Conservation (phyloP, 208 protist species). For the Polymyxa betae region DNA sequence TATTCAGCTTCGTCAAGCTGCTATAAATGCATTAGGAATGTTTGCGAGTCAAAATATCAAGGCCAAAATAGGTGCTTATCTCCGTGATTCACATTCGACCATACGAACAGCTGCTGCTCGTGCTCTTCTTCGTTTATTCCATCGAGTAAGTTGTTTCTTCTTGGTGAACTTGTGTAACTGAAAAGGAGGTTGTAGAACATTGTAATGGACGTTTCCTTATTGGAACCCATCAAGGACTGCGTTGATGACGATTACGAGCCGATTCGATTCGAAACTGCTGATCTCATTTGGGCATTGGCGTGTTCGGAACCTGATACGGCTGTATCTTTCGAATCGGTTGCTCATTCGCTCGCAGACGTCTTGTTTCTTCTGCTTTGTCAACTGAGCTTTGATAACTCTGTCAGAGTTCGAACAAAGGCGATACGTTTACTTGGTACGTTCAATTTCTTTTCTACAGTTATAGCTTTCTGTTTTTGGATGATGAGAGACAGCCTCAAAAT, state of each 20-base stretch:
- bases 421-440: not conserved
- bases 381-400: not conserved
- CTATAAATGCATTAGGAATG: not conserved
- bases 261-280: not conserved
- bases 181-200: not conserved
- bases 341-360: not conserved
- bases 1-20: too few relatives aligned
- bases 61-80: not conserved
- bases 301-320: not conserved
- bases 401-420: not conserved
- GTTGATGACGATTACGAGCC: not conserved
- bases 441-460: too few relatives aligned
- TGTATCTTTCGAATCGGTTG: not conserved
- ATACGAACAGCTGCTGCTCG: not conserved
- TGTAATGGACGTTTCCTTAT: not conserved
- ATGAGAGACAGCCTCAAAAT: not conserved
- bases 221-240: too few relatives aligned
- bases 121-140: not conserved
- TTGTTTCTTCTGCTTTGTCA: not conserved
- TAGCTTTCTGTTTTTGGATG: too few relatives aligned
- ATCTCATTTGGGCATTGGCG: not conserved
- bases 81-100: not conserved
- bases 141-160: not conserved
- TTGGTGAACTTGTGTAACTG: not conserved
- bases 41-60: not conserved